phyloP scores from a whole-genome alignment of 495 filamentous ascomycete species.

The Talaromyces nanjingensis region DNA sequence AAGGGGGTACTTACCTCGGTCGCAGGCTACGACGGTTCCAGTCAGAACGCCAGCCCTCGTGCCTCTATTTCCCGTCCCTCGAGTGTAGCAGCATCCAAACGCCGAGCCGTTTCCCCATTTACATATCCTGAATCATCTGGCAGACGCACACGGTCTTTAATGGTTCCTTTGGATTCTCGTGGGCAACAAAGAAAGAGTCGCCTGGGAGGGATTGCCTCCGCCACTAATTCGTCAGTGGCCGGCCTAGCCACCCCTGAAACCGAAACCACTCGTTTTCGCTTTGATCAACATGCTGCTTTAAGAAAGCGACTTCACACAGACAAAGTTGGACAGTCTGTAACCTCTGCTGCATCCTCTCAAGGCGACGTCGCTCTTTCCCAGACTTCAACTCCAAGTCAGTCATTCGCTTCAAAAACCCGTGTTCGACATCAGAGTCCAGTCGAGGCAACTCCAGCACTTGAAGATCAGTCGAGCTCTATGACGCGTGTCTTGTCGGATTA shows the following conservation, averaged over 20 bases:
- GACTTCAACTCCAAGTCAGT: constrained; percentile 6
- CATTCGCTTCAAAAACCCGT: background rate
- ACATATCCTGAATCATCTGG: constrained; percentile 49
- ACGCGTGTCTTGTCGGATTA: background rate
- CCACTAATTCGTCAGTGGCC: constrained; percentile 22
- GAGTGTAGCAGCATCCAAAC: constrained; percentile 25
- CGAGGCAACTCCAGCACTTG: constrained; percentile 13
- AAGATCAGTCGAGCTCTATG: constrained; percentile 10
- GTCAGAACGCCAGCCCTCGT: constrained; percentile 17
- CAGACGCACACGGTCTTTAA: constrained; percentile 20
- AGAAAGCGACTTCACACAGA: constrained; percentile 31
- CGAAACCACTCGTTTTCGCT: constrained; percentile 23
- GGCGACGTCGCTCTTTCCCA: constrained; percentile 20
- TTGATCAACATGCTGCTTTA: constrained; percentile 22
- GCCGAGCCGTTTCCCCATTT: constrained; percentile 50
- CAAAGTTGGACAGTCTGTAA: constrained; percentile 11
- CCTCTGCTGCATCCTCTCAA: constrained; percentile 21
- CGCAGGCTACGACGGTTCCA: constrained; percentile 26
- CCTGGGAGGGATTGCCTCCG: constrained; percentile 10
- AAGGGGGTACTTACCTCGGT: constrained; percentile 50
- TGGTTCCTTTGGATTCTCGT: constrained; percentile 28
- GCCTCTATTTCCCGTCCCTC: constrained; percentile 22
- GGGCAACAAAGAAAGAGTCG: constrained; percentile 18
- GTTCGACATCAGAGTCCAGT: background rate
- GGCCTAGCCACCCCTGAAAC: constrained; percentile 41